Evolutionary conservation across 306 rosid genomes (phyloP).

Genomic region (Fagus crenata): DNA sequence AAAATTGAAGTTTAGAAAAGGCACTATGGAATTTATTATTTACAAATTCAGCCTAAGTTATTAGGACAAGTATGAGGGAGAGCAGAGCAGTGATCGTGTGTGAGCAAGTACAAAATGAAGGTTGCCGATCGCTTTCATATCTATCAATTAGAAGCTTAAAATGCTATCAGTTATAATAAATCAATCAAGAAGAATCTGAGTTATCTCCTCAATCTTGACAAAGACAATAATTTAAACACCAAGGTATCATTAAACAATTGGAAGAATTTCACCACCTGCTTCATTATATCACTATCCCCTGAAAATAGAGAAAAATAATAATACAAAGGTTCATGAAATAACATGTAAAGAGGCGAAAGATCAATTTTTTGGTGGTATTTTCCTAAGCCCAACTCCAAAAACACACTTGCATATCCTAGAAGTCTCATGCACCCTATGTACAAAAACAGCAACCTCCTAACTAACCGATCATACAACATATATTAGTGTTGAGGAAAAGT

Average conservation of each 20-base stretch:
- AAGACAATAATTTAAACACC: neutral
- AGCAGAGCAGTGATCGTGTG: too few relatives aligned
- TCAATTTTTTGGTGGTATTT: neutral
- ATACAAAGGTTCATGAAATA: neutral
- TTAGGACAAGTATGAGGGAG: too few relatives aligned
- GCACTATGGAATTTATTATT: too few relatives aligned
- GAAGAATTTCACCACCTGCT: neutral
- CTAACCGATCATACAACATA: conserved; percentile 28
- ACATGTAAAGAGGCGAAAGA: neutral
- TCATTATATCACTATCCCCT: neutral
- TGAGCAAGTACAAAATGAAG: too few relatives aligned
- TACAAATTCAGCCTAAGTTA: too few relatives aligned
- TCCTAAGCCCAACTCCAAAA: neutral
- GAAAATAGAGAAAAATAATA: neutral
- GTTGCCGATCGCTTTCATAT: too few relatives aligned
- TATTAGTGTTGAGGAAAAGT: conserved; percentile 10
- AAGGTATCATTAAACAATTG: neutral
- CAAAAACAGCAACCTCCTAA: conserved; percentile 39
- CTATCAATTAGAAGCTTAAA: neutral
- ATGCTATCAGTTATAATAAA: neutral
- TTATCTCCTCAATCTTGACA: too few relatives aligned
- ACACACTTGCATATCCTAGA: conserved; percentile 16
- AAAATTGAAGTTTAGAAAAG: too few relatives aligned
- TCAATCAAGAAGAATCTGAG: neutral
- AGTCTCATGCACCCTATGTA: conserved; percentile 22